Conservation (phyloP, 129 eudicot genomes). For the Pulicaria dysenterica region DNA sequence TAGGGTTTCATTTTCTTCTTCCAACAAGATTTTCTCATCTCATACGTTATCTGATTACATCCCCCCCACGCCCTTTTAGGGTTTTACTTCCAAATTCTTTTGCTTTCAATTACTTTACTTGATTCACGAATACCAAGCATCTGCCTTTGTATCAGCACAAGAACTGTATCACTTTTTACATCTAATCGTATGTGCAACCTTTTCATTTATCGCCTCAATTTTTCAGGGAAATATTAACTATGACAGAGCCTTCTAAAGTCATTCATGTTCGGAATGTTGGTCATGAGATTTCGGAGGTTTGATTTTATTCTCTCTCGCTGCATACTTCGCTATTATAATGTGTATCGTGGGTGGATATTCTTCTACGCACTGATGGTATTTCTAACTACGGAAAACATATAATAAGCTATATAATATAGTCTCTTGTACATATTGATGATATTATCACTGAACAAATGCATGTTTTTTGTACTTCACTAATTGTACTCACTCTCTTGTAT, state of each 20-base stretch:
- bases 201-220: neutral
- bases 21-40: neutral
- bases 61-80: neutral
- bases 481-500: neutral
- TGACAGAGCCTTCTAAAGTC: conserved; percentile 96
- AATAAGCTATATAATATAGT: no score
- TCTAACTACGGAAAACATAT: neutral
- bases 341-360: no score
- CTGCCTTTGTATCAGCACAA: neutral
- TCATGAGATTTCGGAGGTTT: conserved; percentile 94
- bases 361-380: neutral
- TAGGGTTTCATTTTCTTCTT: neutral
- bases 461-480: neutral
- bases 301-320: neutral
- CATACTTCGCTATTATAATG: neutral
- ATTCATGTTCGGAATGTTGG: conserved; percentile 98
- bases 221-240: conserved; percentile 39
- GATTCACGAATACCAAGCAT: neutral
- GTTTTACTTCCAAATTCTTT: conserved; percentile 12
- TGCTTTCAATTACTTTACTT: neutral
- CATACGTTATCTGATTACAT: neutral
- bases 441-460: no score
- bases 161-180: neutral
- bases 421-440: no score
- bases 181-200: neutral